Evolutionary conservation across 1,284 basidiomycete species (phyloP), one percentile per base, ranked within the genome.

Genomic region (Ustilago nuda): DNA sequence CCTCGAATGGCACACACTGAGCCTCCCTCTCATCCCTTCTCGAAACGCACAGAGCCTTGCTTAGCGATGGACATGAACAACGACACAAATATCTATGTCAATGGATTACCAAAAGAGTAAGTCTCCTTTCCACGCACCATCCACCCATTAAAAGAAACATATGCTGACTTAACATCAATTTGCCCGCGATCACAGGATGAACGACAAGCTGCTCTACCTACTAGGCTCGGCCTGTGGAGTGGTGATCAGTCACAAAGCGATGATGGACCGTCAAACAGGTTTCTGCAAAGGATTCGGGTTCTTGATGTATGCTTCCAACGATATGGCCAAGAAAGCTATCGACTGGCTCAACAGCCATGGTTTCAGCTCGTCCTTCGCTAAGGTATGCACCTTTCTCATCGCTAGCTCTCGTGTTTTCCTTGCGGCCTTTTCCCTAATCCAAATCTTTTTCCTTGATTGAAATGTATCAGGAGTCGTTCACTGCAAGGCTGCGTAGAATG

Each of bases 241-340:
- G 12, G 77, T 83, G 27, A 76, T 78, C 60, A 80, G 78, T 55
- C 82, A 83, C 74, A 83, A 83, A 56, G 79, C 81, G 27, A 83
- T 83, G 69, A 65, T 83, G 57, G 79, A 81, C 35, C 46, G 65
- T 12, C 77, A 81, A n/a, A 80, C 77, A 12, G 81, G 77, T 5
- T 30, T 67, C n/a, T 82, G 81, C 76, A 82, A 82, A 62, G 80
- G 80, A 33, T 83, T 80, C 33, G 82, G 82, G 3, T 83, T 83
- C 45, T 43, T 82, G 17, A 79, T 83, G 75, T 82, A 80, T 45
- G 72, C 74, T 32, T 73, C 48, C 12, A 62, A 51, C n/a, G 68
- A 71, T 17, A 80, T 81, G 63, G 82, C 82, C 15, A 61, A 64
- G 30, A 43, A 45, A 17, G 82, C 82, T 1, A 72, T 83, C 27